phyloP scores from a whole-genome alignment of 495 filamentous ascomycete genomes.

The Daldinia vernicosa region DNA sequence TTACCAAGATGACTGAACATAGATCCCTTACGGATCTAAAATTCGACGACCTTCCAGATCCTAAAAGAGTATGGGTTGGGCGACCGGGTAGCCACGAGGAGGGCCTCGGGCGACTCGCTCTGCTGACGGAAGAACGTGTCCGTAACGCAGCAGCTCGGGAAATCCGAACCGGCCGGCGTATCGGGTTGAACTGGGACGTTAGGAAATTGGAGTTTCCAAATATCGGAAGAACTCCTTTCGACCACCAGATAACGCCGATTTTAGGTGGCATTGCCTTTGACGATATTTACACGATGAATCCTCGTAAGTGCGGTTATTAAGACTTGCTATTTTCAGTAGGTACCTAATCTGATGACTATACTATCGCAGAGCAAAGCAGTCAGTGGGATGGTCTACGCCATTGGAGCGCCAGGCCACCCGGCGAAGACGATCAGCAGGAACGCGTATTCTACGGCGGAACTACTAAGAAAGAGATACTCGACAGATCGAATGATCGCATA shows the following conservation, averaged over 20 bases:
- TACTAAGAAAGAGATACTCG: constrained; percentile 35
- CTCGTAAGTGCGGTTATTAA: constrained; percentile 24
- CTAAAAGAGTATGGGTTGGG: constrained; percentile 59
- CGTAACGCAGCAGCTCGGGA: constrained; percentile 57
- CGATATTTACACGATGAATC: constrained; percentile 43
- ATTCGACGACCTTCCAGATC: constrained; percentile 61
- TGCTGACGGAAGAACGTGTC: constrained; percentile 61
- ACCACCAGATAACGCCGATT: constrained; percentile 55
- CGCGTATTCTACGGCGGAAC: constrained; percentile 47
- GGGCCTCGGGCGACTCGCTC: constrained; percentile 62
- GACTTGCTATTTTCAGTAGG: neutral
- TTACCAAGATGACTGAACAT: neutral
- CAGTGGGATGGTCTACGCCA: constrained; percentile 43
- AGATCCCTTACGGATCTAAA: constrained; percentile 4
- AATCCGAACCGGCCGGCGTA: constrained; percentile 59
- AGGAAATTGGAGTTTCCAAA: constrained; percentile 59
- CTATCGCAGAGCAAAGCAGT: constrained; percentile 32
- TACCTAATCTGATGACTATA: neutral
- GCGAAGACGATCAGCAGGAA: constrained; percentile 28
- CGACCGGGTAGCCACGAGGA: constrained; percentile 57
- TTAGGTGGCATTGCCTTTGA: constrained; percentile 45
- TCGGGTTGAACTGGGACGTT: constrained; percentile 63
- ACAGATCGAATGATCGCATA: constrained; percentile 37
- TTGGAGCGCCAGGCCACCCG: constrained; percentile 15
- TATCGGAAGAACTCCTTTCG: constrained; percentile 53